Percentiles rank a stretch among this genome's conserved stretches.
phyloP scores from a whole-genome alignment of 73 alveolate genomes.

The Paramecium pentaurelia region DNA sequence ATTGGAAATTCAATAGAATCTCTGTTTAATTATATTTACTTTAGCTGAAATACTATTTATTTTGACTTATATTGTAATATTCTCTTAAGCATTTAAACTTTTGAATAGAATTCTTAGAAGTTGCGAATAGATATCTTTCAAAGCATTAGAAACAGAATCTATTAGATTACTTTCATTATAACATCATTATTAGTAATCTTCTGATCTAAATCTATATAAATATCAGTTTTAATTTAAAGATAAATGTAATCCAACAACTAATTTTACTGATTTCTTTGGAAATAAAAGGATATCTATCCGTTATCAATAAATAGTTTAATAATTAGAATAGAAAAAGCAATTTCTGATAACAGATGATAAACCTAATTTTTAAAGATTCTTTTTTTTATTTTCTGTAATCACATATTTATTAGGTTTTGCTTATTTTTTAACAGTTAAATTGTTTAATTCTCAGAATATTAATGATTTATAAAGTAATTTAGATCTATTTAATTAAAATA shows the following conservation, averaged over 20 bases:
- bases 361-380: not conserved
- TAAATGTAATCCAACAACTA: not conserved
- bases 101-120: not conserved
- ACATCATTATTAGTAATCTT: not conserved
- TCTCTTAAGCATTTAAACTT: not conserved
- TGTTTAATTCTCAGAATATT: not conserved
- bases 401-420: not conserved
- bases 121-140: not conserved
- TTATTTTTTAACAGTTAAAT: not conserved
- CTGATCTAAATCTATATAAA: constrained; percentile 5
- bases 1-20: not conserved
- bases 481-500: not conserved
- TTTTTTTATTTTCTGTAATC: not conserved
- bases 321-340: not conserved
- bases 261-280: not conserved
- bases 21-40: not conserved
- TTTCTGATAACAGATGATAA: not conserved
- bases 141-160: not conserved
- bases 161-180: not conserved
- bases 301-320: not conserved
- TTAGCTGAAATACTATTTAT: not conserved
- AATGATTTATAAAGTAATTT: not conserved
- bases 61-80: not conserved
- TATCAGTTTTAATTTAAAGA: not conserved
- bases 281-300: not conserved